Evolutionary conservation across 495 filamentous ascomycete genomes (phyloP), one percentile per base, ranked within the genome.

Genomic region (Penicillium paradoxum): DNA sequence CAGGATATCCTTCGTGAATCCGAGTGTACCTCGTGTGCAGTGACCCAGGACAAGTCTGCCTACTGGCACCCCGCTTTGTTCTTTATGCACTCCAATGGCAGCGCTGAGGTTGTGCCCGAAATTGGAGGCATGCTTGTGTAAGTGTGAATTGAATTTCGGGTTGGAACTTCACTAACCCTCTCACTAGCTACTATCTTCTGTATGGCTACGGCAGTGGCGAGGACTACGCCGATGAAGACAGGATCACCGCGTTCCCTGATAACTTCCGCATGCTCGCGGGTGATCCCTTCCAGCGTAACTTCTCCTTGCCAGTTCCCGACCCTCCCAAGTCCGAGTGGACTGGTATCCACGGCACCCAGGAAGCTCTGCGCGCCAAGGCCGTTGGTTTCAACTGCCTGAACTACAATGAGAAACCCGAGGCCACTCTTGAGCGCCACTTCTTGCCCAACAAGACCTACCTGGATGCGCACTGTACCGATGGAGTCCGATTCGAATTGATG

Each of bases 371-470:
- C n/a, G 87, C 93, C 73, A 86, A 90, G 46, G 90, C 91, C 8
- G 51, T 96, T 25, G 92, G 92, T 2, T 96, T 92, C 77, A 96
- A 96, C 73, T 97, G 92, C 67, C 68, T 97, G 44, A 79, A 96
- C 78, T 95, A 95, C 60, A 49, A 59, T 18, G 32, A 47, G 0
- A 54, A 65, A 0, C 59, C 84, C 17, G 90, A 96, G 63, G 74
- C 77, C 0, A 83, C 89, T 14, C 73, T 96, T n/a, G 83, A 78
- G 45, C 87, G 91, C 39, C 89, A 93, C 64, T 83, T 79, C 60
- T 40, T 97, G 59, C 91, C 92, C 0, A 80, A 86, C 49, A 93
- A 96, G 77, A 68, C 68, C 1, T 93, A 76, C 57, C 74, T 95
- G 25, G 89, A 95, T 60, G 76, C 72, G 34, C 80, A 91, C 60